Evolutionary conservation across 1,139 yeast species (phyloP), one percentile per base, ranked within the genome.

Genomic region (Scheffersomyces stambukii): DNA sequence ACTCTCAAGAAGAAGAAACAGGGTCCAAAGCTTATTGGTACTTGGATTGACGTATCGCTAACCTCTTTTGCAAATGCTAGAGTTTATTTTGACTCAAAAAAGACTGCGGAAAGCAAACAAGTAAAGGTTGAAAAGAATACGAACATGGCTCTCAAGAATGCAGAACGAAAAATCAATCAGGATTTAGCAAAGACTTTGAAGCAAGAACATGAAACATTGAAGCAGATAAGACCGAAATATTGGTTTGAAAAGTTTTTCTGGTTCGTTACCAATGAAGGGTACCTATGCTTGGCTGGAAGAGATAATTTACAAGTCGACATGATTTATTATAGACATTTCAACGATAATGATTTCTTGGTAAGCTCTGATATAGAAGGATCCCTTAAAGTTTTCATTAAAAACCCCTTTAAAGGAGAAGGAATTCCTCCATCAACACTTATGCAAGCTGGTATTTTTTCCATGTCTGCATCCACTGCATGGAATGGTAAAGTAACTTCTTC

Each of bases 191-290:
- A 71, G 44, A 71, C 77, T 25, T 66, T 82, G 45, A 82, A 81
- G 35, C 75, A 75, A 33, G 80, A 81, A 33, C 72, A 70, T 34
- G 81, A 77, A 25, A 67, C 75, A 2, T 63, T 86, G 36, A 80
- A 75, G 38, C 77, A 73, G 21, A 63, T 82, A 18, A 70, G 96
- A 29, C 70, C 75, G 5, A 85, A 86, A 27, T 81, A 66, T 46
- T 89, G 96, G 84, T 93, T 93, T 60, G 98, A 91, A 49, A 91
- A 91, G 53, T 91, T 82, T 52, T 78, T 67, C 48, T 91, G 98
- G 98, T 91, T 91, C 50, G 69, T 88, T 17, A 74, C 95, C 0
- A 80, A 81, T 40, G 97, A 91, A 50, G 95, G 95, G 0, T 88
- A 84, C 47, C 61, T 91, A 31, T 84, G 94, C 38, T 55, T 91